A percentile compares a stretch with the other conserved stretches of the same genome.
Evolutionary conservation across 768 basidiomycete species (phyloP).

Genomic region (Agrocybe praecox): DNA sequence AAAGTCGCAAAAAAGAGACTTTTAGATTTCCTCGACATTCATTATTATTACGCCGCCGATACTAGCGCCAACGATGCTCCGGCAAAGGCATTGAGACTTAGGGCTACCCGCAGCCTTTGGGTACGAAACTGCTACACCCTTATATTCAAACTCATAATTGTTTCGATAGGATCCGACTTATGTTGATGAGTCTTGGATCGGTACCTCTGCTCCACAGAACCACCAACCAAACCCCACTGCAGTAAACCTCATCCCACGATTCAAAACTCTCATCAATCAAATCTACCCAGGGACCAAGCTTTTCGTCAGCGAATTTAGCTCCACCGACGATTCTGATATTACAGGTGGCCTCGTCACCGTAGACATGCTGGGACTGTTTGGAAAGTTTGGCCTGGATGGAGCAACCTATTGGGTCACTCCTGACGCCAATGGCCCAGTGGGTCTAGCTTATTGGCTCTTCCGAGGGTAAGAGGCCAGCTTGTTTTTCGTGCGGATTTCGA

Average conservation of each 20-base stretch:
- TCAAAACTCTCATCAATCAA: slow-evolving; percentile 47
- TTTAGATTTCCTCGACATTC: slow-evolving; percentile 57
- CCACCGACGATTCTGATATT: slow-evolving; percentile 49
- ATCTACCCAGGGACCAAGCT: slow-evolving; percentile 61
- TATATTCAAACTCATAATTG: background rate
- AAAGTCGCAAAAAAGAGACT: slow-evolving; percentile 38
- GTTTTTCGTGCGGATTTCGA: background rate
- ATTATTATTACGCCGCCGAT: slow-evolving; percentile 56
- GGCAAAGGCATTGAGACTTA: slow-evolving; percentile 52
- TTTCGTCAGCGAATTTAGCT: slow-evolving; percentile 53
- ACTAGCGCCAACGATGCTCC: slow-evolving; percentile 54
- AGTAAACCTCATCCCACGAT: slow-evolving; percentile 51
- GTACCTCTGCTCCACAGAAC: slow-evolving; percentile 38
- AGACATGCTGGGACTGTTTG: slow-evolving; percentile 54
- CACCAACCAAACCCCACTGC: slow-evolving; percentile 46
- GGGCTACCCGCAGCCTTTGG: slow-evolving; percentile 54
- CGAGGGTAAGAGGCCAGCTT: slow-evolving; percentile 40
- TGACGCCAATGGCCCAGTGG: slow-evolving; percentile 46
- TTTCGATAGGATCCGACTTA: slow-evolving; percentile 43
- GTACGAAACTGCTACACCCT: slow-evolving; percentile 20
- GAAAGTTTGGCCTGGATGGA: slow-evolving; percentile 46
- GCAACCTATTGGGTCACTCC: slow-evolving; percentile 58
- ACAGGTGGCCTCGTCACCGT: slow-evolving; percentile 57
- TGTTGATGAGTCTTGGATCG: slow-evolving; percentile 58
- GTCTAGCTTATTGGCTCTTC: slow-evolving; percentile 58